Percentiles rank a stretch among this genome's conserved stretches.
phyloP scores from a whole-genome alignment of 495 filamentous ascomycete genomes.

The Xanthoparmelia taractica region DNA sequence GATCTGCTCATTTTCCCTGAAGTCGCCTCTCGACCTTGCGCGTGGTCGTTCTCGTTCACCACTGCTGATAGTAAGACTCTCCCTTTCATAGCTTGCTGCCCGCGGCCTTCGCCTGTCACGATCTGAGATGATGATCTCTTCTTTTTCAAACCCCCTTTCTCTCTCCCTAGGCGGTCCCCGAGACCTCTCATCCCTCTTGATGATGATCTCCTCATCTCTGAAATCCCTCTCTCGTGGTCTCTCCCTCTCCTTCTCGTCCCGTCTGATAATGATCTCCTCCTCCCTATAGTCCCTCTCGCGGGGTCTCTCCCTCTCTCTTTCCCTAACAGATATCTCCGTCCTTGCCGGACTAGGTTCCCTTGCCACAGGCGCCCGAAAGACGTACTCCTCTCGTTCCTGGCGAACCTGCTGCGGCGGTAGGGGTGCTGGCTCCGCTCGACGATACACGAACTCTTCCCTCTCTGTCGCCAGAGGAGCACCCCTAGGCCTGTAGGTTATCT shows the following conservation, averaged over 20 bases:
- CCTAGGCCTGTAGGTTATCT: conserved; percentile 22
- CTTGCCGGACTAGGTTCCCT: conserved; percentile 23
- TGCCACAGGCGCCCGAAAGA: conserved; percentile 18
- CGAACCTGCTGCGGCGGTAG: conserved; percentile 16
- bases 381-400: conserved; percentile 25
- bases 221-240: conserved; percentile 18
- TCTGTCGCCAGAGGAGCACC: conserved; percentile 19
- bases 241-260: conserved; percentile 15
- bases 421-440: conserved; percentile 18
- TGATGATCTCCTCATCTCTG: conserved; percentile 29
- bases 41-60: conserved; percentile 21
- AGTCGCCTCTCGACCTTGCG: conserved; percentile 15
- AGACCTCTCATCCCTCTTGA: conserved; percentile 27
- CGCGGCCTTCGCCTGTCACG: conserved; percentile 25
- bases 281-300: conserved; percentile 21
- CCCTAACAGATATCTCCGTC: conserved; percentile 30
- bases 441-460: conserved; percentile 24
- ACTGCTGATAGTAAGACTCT: conserved; percentile 28
- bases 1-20: conserved; percentile 21
- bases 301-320: conserved; percentile 17
- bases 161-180: conserved; percentile 21
- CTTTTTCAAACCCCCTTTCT: conserved; percentile 23
- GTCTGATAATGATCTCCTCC: conserved; percentile 17
- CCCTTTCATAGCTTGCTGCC: conserved; percentile 33
- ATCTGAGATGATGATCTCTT: conserved; percentile 28